Percentiles rank a stretch among this genome's conserved stretches.
phyloP scores from a whole-genome alignment of 176 grass and related monocot species.

The Oryza glaberrima region DNA sequence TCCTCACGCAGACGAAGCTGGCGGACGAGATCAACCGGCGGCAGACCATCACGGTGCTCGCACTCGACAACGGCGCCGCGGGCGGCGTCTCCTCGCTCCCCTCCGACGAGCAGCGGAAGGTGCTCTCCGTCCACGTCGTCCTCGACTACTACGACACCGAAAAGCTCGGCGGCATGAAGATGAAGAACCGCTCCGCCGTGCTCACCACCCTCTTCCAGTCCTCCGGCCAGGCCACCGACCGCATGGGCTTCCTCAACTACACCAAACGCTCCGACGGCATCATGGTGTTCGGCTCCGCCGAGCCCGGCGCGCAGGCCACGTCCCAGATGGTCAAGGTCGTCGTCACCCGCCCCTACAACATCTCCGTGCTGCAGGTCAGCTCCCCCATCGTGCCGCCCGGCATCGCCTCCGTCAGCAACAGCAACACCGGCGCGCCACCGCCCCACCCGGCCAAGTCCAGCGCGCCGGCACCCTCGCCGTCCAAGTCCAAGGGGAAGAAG shows the following conservation, averaged over 20 bases:
- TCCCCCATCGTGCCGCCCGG: slow-evolving; percentile 62
- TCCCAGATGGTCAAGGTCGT: slow-evolving; percentile 58
- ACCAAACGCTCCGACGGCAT: slow-evolving; percentile 47
- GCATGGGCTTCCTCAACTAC: slow-evolving; percentile 77
- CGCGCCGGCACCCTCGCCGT: neutral
- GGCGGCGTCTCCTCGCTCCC: slow-evolving; percentile 49
- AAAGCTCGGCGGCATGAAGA: slow-evolving; percentile 55
- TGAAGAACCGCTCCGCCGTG: slow-evolving; percentile 54
- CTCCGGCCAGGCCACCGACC: slow-evolving; percentile 43
- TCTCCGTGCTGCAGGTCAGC: slow-evolving; percentile 71
- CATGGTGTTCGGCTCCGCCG: slow-evolving; percentile 68
- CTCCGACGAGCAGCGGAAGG: slow-evolving; percentile 44
- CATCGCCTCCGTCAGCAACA: slow-evolving; percentile 27
- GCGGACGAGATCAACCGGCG: slow-evolving; percentile 68
- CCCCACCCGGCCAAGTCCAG: neutral
- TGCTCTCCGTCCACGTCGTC: slow-evolving; percentile 67
- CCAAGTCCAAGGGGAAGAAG: slow-evolving; percentile 12
- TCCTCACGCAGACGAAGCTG: slow-evolving; percentile 61
- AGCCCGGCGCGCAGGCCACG: slow-evolving; percentile 45
- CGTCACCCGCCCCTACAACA: slow-evolving; percentile 62
- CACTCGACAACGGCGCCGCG: slow-evolving; percentile 54
- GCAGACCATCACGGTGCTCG: slow-evolving; percentile 75
- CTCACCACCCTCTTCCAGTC: slow-evolving; percentile 67
- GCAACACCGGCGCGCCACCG: slow-evolving; percentile 10
- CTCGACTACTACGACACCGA: slow-evolving; percentile 79